phyloP scores from a whole-genome alignment of 208 protist genomes.

The Leishmania martiniquensis region DNA sequence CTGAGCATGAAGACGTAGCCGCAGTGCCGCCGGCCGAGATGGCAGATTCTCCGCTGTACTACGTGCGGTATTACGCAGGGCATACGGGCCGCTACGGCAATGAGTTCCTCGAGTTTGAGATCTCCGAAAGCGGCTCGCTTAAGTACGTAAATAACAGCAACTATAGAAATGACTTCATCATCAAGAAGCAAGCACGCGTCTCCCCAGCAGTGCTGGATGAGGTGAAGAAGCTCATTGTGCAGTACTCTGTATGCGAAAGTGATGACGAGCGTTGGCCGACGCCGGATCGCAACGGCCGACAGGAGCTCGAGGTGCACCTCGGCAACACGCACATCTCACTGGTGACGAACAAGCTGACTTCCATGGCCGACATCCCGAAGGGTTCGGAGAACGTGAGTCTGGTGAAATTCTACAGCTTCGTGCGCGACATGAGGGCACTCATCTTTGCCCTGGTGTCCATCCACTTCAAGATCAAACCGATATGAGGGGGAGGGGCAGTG shows the following conservation, averaged over 20 bases:
- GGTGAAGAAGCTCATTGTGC: slow-evolving; percentile 73
- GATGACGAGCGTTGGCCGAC: slow-evolving; percentile 86
- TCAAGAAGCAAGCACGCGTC: slow-evolving; percentile 83
- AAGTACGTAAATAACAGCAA: slow-evolving; percentile 91
- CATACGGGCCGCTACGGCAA: slow-evolving; percentile 91
- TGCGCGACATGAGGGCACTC: slow-evolving; percentile 79
- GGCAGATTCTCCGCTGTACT: slow-evolving; percentile 73
- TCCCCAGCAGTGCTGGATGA: slow-evolving; percentile 77
- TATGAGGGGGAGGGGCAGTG: slow-evolving; percentile 15
- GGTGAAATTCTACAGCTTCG: slow-evolving; percentile 81
- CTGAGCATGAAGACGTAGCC: slow-evolving; percentile 12
- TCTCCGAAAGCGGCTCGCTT: slow-evolving; percentile 76
- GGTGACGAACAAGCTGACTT: slow-evolving; percentile 88
- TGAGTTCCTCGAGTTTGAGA: slow-evolving; percentile 90
- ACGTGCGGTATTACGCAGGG: slow-evolving; percentile 86
- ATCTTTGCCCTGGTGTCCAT: slow-evolving; percentile 83
- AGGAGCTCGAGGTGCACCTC: slow-evolving; percentile 89
- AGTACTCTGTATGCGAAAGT: slow-evolving; percentile 65
- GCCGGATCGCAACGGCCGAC: slow-evolving; percentile 84
- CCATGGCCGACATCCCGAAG: slow-evolving; percentile 71
- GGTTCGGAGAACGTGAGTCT: slow-evolving; percentile 52
- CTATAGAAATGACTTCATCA: slow-evolving; percentile 91
- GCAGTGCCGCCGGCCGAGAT: slow-evolving; percentile 41
- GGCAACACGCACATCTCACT: slow-evolving; percentile 88
- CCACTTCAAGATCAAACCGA: slow-evolving; percentile 90